Evolutionary conservation across 768 basidiomycete genomes (phyloP).

Genomic region (Boletus reticuloceps): DNA sequence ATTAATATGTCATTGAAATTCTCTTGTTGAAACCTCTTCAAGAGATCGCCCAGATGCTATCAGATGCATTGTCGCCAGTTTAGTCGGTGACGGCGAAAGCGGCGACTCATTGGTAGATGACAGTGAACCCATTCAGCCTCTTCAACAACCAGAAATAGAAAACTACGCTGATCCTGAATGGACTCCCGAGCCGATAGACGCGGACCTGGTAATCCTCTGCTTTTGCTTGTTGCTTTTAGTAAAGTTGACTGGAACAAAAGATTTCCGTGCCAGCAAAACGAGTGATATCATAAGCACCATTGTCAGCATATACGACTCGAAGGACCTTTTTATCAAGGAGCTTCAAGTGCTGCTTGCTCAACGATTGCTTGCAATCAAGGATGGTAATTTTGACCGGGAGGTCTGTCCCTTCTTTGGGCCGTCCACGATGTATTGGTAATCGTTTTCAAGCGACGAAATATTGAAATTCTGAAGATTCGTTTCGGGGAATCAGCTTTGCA

Average conservation of each 20-base stretch:
- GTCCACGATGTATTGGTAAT: slow-evolving; percentile 1
- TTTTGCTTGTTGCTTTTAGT: background rate
- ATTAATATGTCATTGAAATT: background rate
- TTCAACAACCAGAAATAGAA: slow-evolving; percentile 75
- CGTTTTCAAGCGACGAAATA: slow-evolving; percentile 69
- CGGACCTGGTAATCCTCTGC: slow-evolving; percentile 66
- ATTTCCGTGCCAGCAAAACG: slow-evolving; percentile 87
- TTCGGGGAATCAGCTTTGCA: slow-evolving; percentile 93
- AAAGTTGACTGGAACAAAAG: slow-evolving; percentile 37
- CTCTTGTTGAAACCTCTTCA: background rate
- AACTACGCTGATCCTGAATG: slow-evolving; percentile 91
- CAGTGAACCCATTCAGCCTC: slow-evolving; percentile 72
- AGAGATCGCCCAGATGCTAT: slow-evolving; percentile 93
- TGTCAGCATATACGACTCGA: slow-evolving; percentile 96
- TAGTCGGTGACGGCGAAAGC: slow-evolving; percentile 83
- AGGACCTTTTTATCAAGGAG: slow-evolving; percentile 95
- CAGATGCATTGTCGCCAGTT: slow-evolving; percentile 84
- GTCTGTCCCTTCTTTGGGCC: slow-evolving; percentile 27
- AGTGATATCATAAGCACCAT: slow-evolving; percentile 95
- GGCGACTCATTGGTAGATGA: slow-evolving; percentile 84
- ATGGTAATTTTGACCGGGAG: slow-evolving; percentile 75
- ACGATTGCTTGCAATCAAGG: slow-evolving; percentile 73
- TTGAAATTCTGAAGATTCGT: slow-evolving; percentile 92
- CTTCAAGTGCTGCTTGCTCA: slow-evolving; percentile 90
- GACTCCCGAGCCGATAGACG: slow-evolving; percentile 96